Conservation (phyloP, 2,329 filamentous ascomycete species). For the Colletotrichum orbiculare region DNA sequence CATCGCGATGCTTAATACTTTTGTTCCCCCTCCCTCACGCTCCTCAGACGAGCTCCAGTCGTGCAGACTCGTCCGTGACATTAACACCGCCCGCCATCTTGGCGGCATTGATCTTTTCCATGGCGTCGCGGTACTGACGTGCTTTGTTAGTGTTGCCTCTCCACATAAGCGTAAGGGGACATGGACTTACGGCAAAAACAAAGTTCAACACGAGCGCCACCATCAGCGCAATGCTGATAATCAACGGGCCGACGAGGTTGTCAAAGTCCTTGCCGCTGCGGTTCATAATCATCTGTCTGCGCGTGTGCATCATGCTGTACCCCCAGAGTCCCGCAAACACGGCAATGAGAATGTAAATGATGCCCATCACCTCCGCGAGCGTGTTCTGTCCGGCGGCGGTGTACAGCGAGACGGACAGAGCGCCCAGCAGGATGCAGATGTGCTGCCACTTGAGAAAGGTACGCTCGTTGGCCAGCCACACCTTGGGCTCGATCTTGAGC, state of each 20-base stretch:
- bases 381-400: constrained; percentile 85
- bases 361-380: constrained; percentile 82
- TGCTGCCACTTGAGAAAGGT: constrained; percentile 99
- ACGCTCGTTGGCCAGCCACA: constrained; percentile 98
- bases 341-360: constrained; percentile 85
- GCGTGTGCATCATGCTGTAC: constrained; percentile 81
- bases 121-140: constrained; percentile 30
- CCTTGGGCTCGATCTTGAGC: constrained; percentile 94
- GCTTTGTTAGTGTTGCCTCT: not conserved
- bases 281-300: constrained; percentile 82
- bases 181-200: constrained; percentile 76
- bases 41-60: constrained; percentile 46
- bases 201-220: constrained; percentile 88
- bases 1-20: not conserved
- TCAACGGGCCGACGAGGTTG: constrained; percentile 83
- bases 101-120: constrained; percentile 26
- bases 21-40: not conserved
- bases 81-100: constrained; percentile 1
- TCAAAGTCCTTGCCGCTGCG: constrained; percentile 95
- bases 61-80: constrained; percentile 28
- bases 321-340: constrained; percentile 89
- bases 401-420: constrained; percentile 85
- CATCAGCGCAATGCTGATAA: constrained; percentile 84
- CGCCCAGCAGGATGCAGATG: constrained; percentile 87
- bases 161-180: not conserved